phyloP scores from a whole-genome alignment of 768 basidiomycete genomes.

The Megacollybia marginata region DNA sequence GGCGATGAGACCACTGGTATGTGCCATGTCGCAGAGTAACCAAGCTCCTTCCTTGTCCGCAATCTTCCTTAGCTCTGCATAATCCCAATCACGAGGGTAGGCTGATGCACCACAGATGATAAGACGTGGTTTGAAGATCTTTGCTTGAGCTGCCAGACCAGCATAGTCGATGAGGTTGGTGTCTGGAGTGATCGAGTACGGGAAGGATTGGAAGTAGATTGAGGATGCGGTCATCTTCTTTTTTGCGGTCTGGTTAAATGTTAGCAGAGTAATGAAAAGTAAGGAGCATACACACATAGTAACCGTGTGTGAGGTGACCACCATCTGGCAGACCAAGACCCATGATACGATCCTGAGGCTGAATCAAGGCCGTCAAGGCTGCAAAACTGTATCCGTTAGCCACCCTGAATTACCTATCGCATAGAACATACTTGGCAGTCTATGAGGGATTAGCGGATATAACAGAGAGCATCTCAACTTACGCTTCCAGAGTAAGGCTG shows the following conservation, averaged over 20 bases:
- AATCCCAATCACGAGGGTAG: slow-evolving; percentile 99
- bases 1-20: slow-evolving; percentile 92
- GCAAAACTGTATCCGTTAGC: slow-evolving; percentile 63
- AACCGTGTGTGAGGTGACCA: slow-evolving; percentile 95
- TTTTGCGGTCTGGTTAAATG: slow-evolving; percentile 71
- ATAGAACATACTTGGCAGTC: slow-evolving; percentile 75
- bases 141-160: slow-evolving; percentile 74
- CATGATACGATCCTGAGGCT: slow-evolving; percentile 98
- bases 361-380: slow-evolving; percentile 89
- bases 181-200: slow-evolving; percentile 77
- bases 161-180: slow-evolving; percentile 89
- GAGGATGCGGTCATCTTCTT: slow-evolving; percentile 99
- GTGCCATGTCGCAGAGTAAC: slow-evolving; percentile 96
- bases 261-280: slow-evolving; percentile 4
- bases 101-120: slow-evolving; percentile 98
- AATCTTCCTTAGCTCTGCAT: slow-evolving; percentile 69
- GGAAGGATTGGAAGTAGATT: slow-evolving; percentile 99
- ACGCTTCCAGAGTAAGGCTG: slow-evolving; percentile 96
- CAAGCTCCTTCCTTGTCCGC: slow-evolving; percentile 86
- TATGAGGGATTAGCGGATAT: slow-evolving; percentile 17
- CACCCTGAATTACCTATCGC: background rate
- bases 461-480: slow-evolving; percentile 22
- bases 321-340: slow-evolving; percentile 97
- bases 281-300: slow-evolving; percentile 61
- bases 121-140: slow-evolving; percentile 91